Conservation (phyloP, 2,329 filamentous ascomycete genomes). For the Stagonosporopsis tanaceti region DNA sequence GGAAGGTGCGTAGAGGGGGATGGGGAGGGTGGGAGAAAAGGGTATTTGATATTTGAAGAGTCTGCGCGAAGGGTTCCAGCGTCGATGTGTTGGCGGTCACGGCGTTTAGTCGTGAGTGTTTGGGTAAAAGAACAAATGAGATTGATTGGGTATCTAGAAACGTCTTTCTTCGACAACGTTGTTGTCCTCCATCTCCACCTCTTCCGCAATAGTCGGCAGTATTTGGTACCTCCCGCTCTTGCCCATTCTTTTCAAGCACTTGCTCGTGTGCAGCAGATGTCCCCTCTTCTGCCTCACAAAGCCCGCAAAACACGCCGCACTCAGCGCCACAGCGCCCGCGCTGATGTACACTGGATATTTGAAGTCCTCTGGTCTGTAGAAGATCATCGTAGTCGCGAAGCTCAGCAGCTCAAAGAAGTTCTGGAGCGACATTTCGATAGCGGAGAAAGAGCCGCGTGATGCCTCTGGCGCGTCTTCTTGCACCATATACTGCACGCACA, state of each 20-base stretch:
- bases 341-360: constrained; percentile 68
- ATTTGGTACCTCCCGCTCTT: constrained; percentile 26
- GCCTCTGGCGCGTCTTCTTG: constrained; percentile 54
- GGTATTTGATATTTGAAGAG: background rate
- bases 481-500: constrained; percentile 56
- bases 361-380: constrained; percentile 70
- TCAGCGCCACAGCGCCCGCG: constrained; percentile 59
- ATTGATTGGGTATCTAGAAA: constrained; percentile 4
- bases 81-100: background rate
- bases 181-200: constrained; percentile 21
- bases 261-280: constrained; percentile 53
- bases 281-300: constrained; percentile 67
- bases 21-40: background rate
- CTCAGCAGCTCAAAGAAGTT: constrained; percentile 75
- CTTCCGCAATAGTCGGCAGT: constrained; percentile 35
- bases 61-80: background rate
- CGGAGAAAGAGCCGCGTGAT: constrained; percentile 71
- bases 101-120: background rate
- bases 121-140: background rate
- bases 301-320: constrained; percentile 61
- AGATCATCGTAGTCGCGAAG: constrained; percentile 71
- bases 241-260: constrained; percentile 28
- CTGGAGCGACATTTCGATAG: constrained; percentile 72
- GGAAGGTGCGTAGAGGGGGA: background rate
- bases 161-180: background rate